Evolutionary conservation across 805 yeast species (phyloP).

Genomic region (Spathaspora sp.): DNA sequence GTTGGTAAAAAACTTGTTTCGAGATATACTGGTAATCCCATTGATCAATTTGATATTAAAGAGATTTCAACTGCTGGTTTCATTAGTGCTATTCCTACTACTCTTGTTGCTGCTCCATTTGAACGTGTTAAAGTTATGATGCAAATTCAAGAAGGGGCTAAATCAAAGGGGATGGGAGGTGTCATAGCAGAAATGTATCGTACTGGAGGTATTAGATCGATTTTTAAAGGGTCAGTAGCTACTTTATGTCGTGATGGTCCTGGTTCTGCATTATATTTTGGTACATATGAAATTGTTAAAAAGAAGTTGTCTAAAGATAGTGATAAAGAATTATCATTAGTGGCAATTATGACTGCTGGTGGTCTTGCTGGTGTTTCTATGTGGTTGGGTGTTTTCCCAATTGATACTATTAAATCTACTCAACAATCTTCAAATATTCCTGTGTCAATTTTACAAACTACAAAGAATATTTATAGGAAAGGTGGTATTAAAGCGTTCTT

Average conservation of each 20-base stretch:
- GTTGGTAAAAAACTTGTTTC: constrained; percentile 78
- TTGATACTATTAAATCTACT: constrained; percentile 87
- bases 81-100: constrained; percentile 90
- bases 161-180: constrained; percentile 48
- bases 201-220: constrained; percentile 79
- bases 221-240: constrained; percentile 88
- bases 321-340: constrained; percentile 53
- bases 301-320: constrained; percentile 53
- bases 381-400: constrained; percentile 96
- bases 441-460: constrained; percentile 58
- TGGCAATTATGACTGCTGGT: constrained; percentile 84
- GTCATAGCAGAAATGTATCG: constrained; percentile 66
- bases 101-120: constrained; percentile 95
- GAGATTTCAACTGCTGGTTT: constrained; percentile 92
- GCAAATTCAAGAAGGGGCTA: constrained; percentile 61
- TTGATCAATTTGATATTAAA: constrained; percentile 49
- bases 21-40: constrained; percentile 32
- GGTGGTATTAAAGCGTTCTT: constrained; percentile 90
- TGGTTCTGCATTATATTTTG: constrained; percentile 93
- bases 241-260: constrained; percentile 97
- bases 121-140: constrained; percentile 93
- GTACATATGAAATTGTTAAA: constrained; percentile 85
- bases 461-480: constrained; percentile 62
- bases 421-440: constrained; percentile 62
- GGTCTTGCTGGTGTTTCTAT: constrained; percentile 94